These are phyloP conservation scores for Miamiensis avidus DNA, from an alignment of 169 alveolate genomes.

Conservation along the genomic window DNA sequence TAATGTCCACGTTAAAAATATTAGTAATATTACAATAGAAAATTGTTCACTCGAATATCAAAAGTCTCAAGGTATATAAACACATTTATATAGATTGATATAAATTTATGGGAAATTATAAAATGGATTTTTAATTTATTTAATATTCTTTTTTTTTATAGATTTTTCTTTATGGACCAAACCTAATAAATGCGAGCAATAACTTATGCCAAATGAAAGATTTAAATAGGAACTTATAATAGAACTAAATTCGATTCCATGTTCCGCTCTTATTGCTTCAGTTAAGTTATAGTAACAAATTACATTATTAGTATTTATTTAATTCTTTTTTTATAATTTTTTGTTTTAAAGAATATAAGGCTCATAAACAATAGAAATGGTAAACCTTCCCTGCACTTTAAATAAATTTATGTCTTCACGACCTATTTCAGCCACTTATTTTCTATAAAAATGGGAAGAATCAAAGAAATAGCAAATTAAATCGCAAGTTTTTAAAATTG, in stretches of 20 bases:
- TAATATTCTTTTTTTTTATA: no score
- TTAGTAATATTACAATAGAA: background rate
- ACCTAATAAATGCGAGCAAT: background rate
- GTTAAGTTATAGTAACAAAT: background rate
- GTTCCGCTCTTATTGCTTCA: background rate
- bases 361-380: no score
- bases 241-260: background rate
- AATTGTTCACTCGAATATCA: background rate
- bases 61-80: no score
- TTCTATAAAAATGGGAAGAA: background rate
- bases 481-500: background rate
- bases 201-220: background rate
- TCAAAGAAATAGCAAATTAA: background rate
- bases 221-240: background rate
- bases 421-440: background rate
- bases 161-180: background rate
- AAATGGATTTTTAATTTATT: no score
- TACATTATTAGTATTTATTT: no score
- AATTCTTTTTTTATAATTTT: no score
- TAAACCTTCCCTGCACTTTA: background rate
- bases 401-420: background rate
- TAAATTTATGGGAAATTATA: no score
- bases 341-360: no score
- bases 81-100: no score
- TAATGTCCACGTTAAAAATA: no score